Base-by-base conservation (phyloP, 2,329 filamentous ascomycete genomes). In the Nannizzia gypsea region DNA sequence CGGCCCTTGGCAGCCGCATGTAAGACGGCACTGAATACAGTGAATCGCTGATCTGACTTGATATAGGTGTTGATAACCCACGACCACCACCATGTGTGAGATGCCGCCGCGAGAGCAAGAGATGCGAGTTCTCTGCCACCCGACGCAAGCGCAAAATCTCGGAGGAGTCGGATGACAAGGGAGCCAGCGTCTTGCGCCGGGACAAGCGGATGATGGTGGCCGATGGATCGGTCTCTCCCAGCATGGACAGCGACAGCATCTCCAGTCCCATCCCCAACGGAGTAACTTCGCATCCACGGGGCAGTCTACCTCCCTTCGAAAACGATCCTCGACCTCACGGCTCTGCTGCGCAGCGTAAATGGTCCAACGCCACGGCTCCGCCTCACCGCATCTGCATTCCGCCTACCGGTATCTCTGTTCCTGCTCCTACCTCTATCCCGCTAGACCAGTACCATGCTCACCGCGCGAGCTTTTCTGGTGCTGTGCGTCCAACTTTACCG, bases 111-210 rank as follows among this genome's bases (percentile, higher is more conserved):
- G 93, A 99, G 78, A 90, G 87, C 77, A 97, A 97, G 73, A 87
- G 96, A 68, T 99, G 93, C 78, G 95, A 87, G 80, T 99, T 99
- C 78, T 95, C 90, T 63, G 89, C 90, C 20, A 97, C 91, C 34
- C 83, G 93, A 57, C 85, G 93, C 70, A 97, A 97, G 83, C 84
- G 90, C 71, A 95, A 93, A 80, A 81, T 81, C 55, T 83, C 76
- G 26, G 79, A 77, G 60, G 74, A 72, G 58, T 72, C 71, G 9
- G 76, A 77, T 6, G 75, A 74, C 31, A 74, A 78, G 2, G 75
- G 76, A 26, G 75, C 77, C 24, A 69, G 68, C 31, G 67, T 71
- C 15, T 69, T 73, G 20, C 71, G 67, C 80, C 66, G 74, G 61
- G 73, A 76, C 64, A 75, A 74, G 66, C 72, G 74, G 78, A 88